Conservation (phyloP, 352 stramenopile species). For the Globisporangium uncinulatum region DNA sequence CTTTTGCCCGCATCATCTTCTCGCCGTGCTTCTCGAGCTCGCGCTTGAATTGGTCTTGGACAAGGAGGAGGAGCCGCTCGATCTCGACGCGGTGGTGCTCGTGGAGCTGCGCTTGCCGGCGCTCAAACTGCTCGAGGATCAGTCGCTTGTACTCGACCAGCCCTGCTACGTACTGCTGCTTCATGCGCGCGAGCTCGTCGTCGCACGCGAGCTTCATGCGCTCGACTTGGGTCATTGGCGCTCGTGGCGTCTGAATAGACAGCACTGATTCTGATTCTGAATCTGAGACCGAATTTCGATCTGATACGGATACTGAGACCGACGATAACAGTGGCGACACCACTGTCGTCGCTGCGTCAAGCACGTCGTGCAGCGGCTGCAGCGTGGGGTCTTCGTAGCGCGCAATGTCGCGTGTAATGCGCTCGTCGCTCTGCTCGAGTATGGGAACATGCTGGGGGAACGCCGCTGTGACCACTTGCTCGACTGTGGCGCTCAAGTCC, state of each 20-base stretch:
- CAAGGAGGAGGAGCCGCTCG: conserved; percentile 46
- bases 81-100: conserved; percentile 58
- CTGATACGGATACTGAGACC: too few relatives aligned
- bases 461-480: conserved; percentile 40
- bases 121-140: conserved; percentile 66
- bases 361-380: too few relatives aligned
- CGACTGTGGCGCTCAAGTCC: conserved; percentile 39
- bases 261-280: background rate
- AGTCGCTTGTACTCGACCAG: conserved; percentile 68
- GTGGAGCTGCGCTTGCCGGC: conserved; percentile 45
- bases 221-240: conserved; percentile 34
- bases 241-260: background rate
- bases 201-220: conserved; percentile 26
- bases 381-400: conserved; percentile 43
- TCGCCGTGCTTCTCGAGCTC: conserved; percentile 49
- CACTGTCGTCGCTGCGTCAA: too few relatives aligned
- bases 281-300: too few relatives aligned
- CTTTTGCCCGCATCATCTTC: conserved; percentile 42
- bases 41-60: conserved; percentile 56
- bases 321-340: too few relatives aligned
- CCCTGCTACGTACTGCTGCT: conserved; percentile 49
- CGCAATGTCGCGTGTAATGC: conserved; percentile 38
- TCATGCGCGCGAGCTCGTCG: conserved; percentile 37
- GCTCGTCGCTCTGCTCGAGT: conserved; percentile 28
- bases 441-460: conserved; percentile 31